Base-by-base conservation (phyloP, 2,329 filamentous ascomycete genomes). In the Leptodontidium sp. region DNA sequence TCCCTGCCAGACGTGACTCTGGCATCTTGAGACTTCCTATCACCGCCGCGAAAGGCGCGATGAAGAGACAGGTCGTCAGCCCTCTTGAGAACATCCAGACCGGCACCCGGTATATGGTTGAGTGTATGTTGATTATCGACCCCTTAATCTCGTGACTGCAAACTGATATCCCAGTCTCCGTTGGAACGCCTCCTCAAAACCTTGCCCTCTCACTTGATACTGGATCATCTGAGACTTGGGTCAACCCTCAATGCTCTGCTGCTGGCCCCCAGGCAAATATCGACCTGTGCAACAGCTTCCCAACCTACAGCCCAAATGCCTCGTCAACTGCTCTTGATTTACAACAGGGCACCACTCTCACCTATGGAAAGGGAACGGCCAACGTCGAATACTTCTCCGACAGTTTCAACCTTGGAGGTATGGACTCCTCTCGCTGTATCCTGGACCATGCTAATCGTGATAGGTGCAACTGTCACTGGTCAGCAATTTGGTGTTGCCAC, bases 221-320 rank as follows among this genome's bases (percentile, higher is more conserved):
- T n/a, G 68, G 68, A 35, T 69, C 68, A 43, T 69, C 68, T 7
- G 64, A 69, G 47, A 64, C 68, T 24, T 69, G 68, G 68, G 68
- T 69, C 21, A 67, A 69, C 49, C 68, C 68, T 21, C 24, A 43
- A n/a, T 69, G 68, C 55, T 57, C 64, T 2, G 17, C 59, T 38
- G 49, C 68, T n/a, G 55, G 55, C 6, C 15, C n/a, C 6, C n/a
- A 43, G 24, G 15, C 32, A n/a, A 50, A 49, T 24, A 35, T 53
- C 40, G 58, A 43, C 38, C 40, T 68, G 32, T 70, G 68, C 49
- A 61, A 57, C 52, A 59, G 14, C 12, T 26, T 68, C 38, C 66
- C 68, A 17, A 40, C 53, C 12, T 70, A 63, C 35, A 57, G 62
- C 32, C 61, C 58, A 7, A 29, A 45, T 11, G 55, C 49, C 14